Conservation (phyloP, 768 basidiomycete genomes). For the Mycena belliarum region DNA sequence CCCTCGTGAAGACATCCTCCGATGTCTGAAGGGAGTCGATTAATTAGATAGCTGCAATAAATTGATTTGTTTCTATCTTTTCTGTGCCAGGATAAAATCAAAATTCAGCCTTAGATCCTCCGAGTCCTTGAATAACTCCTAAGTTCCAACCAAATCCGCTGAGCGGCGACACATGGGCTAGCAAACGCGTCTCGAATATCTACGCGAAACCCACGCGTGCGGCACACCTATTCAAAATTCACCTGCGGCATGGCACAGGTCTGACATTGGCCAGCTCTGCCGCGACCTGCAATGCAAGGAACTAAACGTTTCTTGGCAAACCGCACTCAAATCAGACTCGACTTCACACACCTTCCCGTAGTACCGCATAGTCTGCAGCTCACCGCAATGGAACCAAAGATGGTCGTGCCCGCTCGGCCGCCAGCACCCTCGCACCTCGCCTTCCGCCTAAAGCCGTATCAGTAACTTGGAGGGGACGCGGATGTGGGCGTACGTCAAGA, state of each 20-base stretch:
- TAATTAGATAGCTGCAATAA: not conserved
- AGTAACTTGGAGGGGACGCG: not conserved
- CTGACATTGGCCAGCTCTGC: conserved; percentile 15
- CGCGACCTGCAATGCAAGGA: conserved; percentile 19
- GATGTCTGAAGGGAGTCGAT: conserved; percentile 11
- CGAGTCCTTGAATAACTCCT: too few species aligned
- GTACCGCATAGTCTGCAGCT: conserved; percentile 21
- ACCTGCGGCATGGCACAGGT: conserved; percentile 5
- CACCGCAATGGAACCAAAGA: conserved; percentile 20
- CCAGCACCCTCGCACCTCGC: conserved; percentile 30
- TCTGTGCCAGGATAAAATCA: too few species aligned
- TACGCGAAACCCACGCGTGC: too few species aligned
- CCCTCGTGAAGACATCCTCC: conserved; percentile 28
- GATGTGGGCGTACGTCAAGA: conserved; percentile 18
- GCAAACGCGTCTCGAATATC: too few species aligned
- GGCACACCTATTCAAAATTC: too few species aligned
- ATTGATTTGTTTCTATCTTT: not conserved
- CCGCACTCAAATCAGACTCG: not conserved
- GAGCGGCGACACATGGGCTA: too few species aligned
- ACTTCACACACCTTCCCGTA: conserved; percentile 10
- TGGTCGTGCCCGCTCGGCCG: conserved; percentile 30
- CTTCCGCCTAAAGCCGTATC: conserved; percentile 23
- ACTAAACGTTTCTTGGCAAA: not conserved
- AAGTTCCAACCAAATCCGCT: too few species aligned
- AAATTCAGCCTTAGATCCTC: not conserved